phyloP scores from a whole-genome alignment of 805 yeast species.

The Saccharomyces jurei region DNA sequence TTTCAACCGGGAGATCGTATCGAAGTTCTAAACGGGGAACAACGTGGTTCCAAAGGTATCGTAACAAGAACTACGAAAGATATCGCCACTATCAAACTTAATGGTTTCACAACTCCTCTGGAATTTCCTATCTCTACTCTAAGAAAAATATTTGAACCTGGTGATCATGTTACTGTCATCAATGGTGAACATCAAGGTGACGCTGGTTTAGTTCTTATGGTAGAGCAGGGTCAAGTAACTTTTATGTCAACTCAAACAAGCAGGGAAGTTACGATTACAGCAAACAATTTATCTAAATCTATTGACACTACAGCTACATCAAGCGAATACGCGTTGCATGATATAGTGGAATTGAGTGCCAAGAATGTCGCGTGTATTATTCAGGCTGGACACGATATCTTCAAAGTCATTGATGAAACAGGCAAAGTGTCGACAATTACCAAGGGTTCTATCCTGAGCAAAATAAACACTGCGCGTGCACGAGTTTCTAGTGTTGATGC shows the following conservation, averaged over 20 bases:
- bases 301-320: slow-evolving; percentile 75
- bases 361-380: slow-evolving; percentile 83
- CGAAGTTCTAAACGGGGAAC: slow-evolving; percentile 88
- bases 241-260: slow-evolving; percentile 82
- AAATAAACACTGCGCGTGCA: slow-evolving; percentile 59
- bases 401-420: slow-evolving; percentile 71
- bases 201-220: slow-evolving; percentile 85
- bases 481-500: slow-evolving; percentile 83
- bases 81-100: slow-evolving; percentile 42
- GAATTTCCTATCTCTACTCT: slow-evolving; percentile 78
- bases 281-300: slow-evolving; percentile 83
- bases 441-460: slow-evolving; percentile 77
- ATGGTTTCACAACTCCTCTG: slow-evolving; percentile 46
- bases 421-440: slow-evolving; percentile 65
- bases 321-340: slow-evolving; percentile 79
- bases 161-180: slow-evolving; percentile 91
- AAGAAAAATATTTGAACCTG: slow-evolving; percentile 78
- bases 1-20: slow-evolving; percentile 94
- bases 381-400: slow-evolving; percentile 80
- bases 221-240: slow-evolving; percentile 78
- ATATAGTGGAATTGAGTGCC: slow-evolving; percentile 80
- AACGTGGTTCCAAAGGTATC: slow-evolving; percentile 76
- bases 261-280: slow-evolving; percentile 84
- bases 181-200: slow-evolving; percentile 90
- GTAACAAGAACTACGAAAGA: slow-evolving; percentile 63